Evolutionary conservation across 1,139 yeast genomes (phyloP).

Genomic region (Citeromyces hawaiiensis): DNA sequence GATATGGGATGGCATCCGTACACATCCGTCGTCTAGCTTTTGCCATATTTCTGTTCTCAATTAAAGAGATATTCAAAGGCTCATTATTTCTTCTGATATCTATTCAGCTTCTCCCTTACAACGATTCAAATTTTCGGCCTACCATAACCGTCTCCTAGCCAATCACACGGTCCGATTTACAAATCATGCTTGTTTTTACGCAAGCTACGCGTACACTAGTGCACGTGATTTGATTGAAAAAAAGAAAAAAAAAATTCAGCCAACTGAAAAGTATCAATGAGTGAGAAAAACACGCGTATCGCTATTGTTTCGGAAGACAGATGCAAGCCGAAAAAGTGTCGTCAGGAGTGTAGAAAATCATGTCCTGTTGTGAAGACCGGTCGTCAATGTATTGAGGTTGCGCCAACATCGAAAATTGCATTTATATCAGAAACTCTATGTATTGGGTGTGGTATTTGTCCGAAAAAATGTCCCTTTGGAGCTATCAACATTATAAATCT

Average conservation of each 20-base stretch:
- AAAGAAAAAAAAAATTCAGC: neutral
- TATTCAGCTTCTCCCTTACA: too few relatives aligned
- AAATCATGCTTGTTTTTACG: neutral
- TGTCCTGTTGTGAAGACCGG: conserved; percentile 99
- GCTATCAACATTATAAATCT: conserved; percentile 91
- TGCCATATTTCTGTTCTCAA: too few relatives aligned
- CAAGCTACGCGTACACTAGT: neutral
- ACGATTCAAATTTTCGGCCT: neutral
- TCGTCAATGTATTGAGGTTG: conserved; percentile 91
- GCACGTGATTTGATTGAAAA: neutral
- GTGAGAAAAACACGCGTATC: conserved; percentile 65
- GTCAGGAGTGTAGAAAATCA: conserved; percentile 91
- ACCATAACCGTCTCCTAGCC: neutral
- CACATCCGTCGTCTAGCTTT: too few relatives aligned
- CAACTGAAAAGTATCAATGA: conserved; percentile 19
- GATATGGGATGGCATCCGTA: too few relatives aligned
- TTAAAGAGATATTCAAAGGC: too few relatives aligned
- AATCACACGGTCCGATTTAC: neutral
- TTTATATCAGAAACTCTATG: conserved; percentile 92
- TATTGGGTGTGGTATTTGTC: conserved; percentile 99
- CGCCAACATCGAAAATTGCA: conserved; percentile 83
- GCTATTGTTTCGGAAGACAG: conserved; percentile 89
- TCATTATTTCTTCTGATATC: too few relatives aligned
- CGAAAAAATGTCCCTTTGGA: conserved; percentile 94
- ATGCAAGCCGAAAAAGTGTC: conserved; percentile 96